These are phyloP conservation scores for Exserohilum turcica DNA, from an alignment of 2,329 filamentous ascomycete species.

Conservation along the genomic window DNA sequence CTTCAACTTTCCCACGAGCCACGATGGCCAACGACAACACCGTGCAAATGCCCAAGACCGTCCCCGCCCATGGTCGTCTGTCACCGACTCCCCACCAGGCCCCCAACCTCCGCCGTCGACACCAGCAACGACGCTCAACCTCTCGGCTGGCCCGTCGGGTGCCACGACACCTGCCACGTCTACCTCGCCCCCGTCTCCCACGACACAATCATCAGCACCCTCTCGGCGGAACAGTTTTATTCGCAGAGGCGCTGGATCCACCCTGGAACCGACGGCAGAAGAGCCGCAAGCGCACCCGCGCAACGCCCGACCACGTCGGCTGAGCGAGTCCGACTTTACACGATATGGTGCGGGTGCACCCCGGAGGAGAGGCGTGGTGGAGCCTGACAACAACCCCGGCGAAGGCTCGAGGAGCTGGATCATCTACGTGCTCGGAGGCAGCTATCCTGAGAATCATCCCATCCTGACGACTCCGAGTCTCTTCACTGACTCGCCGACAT, in stretches of 20 bases:
- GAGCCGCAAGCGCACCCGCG: slow-evolving; percentile 47
- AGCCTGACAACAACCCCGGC: slow-evolving; percentile 61
- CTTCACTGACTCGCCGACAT: slow-evolving; percentile 72
- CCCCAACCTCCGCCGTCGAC: slow-evolving; percentile 68
- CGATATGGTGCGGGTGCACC: slow-evolving; percentile 66
- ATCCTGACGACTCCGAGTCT: slow-evolving; percentile 71
- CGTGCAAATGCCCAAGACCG: slow-evolving; percentile 50
- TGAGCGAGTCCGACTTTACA: slow-evolving; percentile 66
- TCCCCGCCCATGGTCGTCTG: slow-evolving; percentile 50
- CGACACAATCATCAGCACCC: slow-evolving; percentile 39
- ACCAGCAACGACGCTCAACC: slow-evolving; percentile 61
- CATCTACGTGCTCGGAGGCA: slow-evolving; percentile 73
- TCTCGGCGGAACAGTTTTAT: slow-evolving; percentile 50
- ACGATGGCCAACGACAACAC: slow-evolving; percentile 60
- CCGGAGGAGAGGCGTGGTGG: slow-evolving; percentile 67
- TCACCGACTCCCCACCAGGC: slow-evolving; percentile 62
- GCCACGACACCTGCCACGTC: slow-evolving; percentile 49
- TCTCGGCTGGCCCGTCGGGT: slow-evolving; percentile 61
- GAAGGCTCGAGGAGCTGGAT: slow-evolving; percentile 69
- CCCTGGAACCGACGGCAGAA: slow-evolving; percentile 52
- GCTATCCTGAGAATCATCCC: slow-evolving; percentile 71
- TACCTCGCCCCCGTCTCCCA: slow-evolving; percentile 44
- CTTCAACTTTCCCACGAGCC: slow-evolving; percentile 56
- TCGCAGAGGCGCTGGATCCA: slow-evolving; percentile 46
- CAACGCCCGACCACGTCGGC: slow-evolving; percentile 58